Evolutionary conservation across 2,329 filamentous ascomycete species (phyloP), one percentile per base, ranked within the genome.

Genomic region (Leptographium radiaticola): DNA sequence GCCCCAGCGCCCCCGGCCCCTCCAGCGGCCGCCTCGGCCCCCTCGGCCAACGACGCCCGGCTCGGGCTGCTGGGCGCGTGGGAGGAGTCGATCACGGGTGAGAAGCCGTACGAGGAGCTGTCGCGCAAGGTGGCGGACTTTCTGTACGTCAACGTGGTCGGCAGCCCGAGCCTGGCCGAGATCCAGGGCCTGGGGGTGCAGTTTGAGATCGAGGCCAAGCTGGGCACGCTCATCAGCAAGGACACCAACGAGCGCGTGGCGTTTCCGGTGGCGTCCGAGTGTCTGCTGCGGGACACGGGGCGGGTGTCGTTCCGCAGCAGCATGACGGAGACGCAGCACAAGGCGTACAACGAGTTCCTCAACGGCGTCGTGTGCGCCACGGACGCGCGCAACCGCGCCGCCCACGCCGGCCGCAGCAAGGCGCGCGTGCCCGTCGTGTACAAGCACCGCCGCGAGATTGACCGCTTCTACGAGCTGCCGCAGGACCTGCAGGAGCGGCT

Each of bases 201-300:
- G 56, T 83, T 96, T 52, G 93, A 98, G 68, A 87, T 98, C 53
- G 93, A 98, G 70, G 93, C 89, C 11, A 97, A 97, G 67, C 74
- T 97, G 49, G 93, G 93, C 18, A 84, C 82, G 31, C 75, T 97
- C 15, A 79, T 91, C 55, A 83, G 88, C 65, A 82, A 81, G 63
- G 79, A 84, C 57, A 86, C 81, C 8, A 80, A 84, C 54, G 75
- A 83, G 48, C 78, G 88, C n/a, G 71, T 90, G 31, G 71, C 77
- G 11, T 69, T 90, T 11, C 80, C 81, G 7, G 75, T 93, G 6
- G 67, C 76, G 25, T 84, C 87, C 0, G 86, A 93, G 65, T 85
- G 80, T 49, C 72, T 94, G 8, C 68, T 95, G 20, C 73, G 74
- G 48, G 76, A 81, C 43, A 59, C 53, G 10, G 55, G 54, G 36